phyloP scores from a whole-genome alignment of 2,329 filamentous ascomycete genomes.

The Claviceps cyperi region DNA sequence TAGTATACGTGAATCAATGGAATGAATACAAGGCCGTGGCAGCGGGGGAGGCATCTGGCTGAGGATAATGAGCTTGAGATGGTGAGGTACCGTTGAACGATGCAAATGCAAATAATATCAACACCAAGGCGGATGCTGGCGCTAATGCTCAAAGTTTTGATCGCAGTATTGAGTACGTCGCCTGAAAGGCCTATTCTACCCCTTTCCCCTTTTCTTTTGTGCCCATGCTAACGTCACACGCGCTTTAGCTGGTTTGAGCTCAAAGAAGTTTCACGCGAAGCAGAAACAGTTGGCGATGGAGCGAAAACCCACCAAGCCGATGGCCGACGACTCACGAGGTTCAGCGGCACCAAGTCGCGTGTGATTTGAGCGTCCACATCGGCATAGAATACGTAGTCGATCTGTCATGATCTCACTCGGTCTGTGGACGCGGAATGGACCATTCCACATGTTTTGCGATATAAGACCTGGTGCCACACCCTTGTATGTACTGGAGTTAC shows the following conservation, averaged over 20 bases:
- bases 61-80: neutral
- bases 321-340: slow-evolving; percentile 60
- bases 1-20: slow-evolving; percentile 23
- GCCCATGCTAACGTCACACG: neutral
- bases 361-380: neutral
- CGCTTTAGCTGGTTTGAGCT: slow-evolving; percentile 29
- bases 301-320: slow-evolving; percentile 81
- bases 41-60: neutral
- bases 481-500: neutral
- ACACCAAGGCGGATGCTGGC: slow-evolving; percentile 16
- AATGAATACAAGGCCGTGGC: slow-evolving; percentile 14
- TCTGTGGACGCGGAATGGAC: neutral
- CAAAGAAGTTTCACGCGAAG: slow-evolving; percentile 80
- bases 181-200: neutral
- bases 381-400: no score
- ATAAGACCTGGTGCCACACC: neutral
- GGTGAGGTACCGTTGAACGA: neutral
- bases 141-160: slow-evolving; percentile 26
- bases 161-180: slow-evolving; percentile 25
- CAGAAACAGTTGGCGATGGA: slow-evolving; percentile 81
- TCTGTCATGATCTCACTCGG: no score
- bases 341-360: slow-evolving; percentile 40
- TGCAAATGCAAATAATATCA: slow-evolving; percentile 2
- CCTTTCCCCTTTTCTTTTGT: neutral
- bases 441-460: neutral